phyloP scores from a whole-genome alignment of 768 basidiomycete genomes.

The Galerina sulciceps region DNA sequence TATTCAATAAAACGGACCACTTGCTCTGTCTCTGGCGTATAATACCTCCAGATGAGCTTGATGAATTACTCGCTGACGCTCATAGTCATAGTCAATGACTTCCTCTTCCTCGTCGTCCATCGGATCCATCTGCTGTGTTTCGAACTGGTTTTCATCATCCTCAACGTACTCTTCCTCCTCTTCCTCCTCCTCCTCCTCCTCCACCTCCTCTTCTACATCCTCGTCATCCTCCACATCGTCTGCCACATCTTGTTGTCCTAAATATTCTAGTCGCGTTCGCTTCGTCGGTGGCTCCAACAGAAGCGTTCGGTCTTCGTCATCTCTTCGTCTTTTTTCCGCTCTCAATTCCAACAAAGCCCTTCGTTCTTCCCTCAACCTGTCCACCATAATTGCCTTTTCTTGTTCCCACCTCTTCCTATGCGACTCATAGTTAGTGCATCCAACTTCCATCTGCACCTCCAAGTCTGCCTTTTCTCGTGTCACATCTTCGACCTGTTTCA shows the following conservation, averaged over 20 bases:
- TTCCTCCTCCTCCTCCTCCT: neutral
- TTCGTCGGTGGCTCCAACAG: neutral
- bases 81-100: too few relatives aligned
- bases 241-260: neutral
- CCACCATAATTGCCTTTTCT: constrained; percentile 1
- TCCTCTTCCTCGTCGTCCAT: too few relatives aligned
- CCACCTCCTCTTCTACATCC: neutral
- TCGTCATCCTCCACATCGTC: neutral
- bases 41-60: too few relatives aligned
- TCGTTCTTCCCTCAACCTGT: neutral
- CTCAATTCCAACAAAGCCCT: neutral
- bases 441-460: neutral
- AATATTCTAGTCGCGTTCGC: neutral
- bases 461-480: neutral
- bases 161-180: neutral
- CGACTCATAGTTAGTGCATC: neutral
- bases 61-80: too few relatives aligned
- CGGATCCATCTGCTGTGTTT: neutral
- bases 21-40: too few relatives aligned
- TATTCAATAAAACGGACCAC: too few relatives aligned
- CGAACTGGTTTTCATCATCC: neutral
- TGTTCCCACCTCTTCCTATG: neutral
- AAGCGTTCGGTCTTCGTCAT: neutral
- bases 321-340: neutral
- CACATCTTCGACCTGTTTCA: neutral